Evolutionary conservation across 108 stramenopile genomes (phyloP).

Genomic region (Nannochloropsis granulata): DNA sequence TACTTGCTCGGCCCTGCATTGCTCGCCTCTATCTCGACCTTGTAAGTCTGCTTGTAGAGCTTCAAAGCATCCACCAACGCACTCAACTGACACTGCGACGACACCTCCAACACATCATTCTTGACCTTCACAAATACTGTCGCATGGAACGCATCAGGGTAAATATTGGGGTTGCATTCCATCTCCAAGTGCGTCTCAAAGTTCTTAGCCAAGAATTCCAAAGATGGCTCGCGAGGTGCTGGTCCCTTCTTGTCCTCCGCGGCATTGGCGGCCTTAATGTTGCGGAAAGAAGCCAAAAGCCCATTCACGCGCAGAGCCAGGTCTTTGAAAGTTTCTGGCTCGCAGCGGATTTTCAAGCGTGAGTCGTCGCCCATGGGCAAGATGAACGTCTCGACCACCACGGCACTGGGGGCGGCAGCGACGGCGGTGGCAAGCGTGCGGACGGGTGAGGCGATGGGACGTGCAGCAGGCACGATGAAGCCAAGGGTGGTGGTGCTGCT

Average conservation of each 20-base stretch:
- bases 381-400: not conserved
- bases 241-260: not conserved
- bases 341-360: not conserved
- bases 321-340: not conserved
- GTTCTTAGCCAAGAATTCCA: not conserved
- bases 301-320: not conserved
- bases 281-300: not conserved
- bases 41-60: conserved; percentile 5
- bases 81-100: conserved; percentile 26
- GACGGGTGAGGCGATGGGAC: not conserved
- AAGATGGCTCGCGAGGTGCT: not conserved
- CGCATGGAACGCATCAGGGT: conserved; percentile 30
- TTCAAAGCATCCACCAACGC: conserved; percentile 28
- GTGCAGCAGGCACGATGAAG: not conserved
- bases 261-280: not conserved
- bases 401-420: not conserved
- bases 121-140: conserved; percentile 21
- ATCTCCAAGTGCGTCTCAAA: conserved; percentile 8
- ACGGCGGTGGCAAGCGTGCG: not conserved
- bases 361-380: not conserved
- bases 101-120: conserved; percentile 20
- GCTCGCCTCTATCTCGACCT: not conserved
- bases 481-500: not conserved
- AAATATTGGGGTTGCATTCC: conserved; percentile 34
- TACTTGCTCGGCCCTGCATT: not conserved